Base-by-base conservation (phyloP, 2,329 filamentous ascomycete species). In the Tricladium varicosporioides region DNA sequence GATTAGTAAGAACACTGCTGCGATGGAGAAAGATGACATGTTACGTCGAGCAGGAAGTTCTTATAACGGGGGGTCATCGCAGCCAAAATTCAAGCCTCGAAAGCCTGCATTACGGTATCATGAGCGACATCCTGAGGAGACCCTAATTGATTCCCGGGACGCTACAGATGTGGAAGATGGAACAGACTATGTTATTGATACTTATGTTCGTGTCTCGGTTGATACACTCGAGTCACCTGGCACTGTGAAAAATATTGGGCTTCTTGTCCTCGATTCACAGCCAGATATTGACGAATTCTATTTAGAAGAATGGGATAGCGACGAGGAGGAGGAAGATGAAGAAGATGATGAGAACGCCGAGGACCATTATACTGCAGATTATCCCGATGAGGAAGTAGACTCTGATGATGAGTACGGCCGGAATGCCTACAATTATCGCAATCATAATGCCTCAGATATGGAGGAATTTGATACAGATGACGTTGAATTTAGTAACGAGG, bases 301-400 rank as follows among this genome's bases (percentile, higher is more conserved):
- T 61, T 79, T 81, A 0, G 76, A 82, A 42, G 80, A 80, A n/a
- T 22, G 18, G 8, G 83, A 86, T 2, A 85, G 84, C 42, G 83
- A 86, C 0, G 75, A 82, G 59, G 83, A 85, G 50, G 84, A 86
- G 5, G 84, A 86, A 45, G 75, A 82, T 62, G 83, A 85, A 45
- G 84, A 86, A 5, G 84, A 87, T 51, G 83, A 87, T 54, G 84
- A 87, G 66, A 87, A 87, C 61, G 87, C 89, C 36, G 89, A 92
- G 69, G 87, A 91, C 66, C 86, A 91, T 71, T 91, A 92, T 68
- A 84, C 85, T 2, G 86, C 88, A 53, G 89, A 92, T 69, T 92
- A 92, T 64, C 89, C 89, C 0, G 89, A 92, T 60, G 88, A 92
- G 53, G 89, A 92, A 69, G 80, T 91, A 13, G 86, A 84, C 46